A percentile compares a stretch with the other conserved stretches of the same genome.
These are phyloP conservation scores for Skeletonema grethae DNA, from an alignment of 108 stramenopile species.

Conservation along the genomic window DNA sequence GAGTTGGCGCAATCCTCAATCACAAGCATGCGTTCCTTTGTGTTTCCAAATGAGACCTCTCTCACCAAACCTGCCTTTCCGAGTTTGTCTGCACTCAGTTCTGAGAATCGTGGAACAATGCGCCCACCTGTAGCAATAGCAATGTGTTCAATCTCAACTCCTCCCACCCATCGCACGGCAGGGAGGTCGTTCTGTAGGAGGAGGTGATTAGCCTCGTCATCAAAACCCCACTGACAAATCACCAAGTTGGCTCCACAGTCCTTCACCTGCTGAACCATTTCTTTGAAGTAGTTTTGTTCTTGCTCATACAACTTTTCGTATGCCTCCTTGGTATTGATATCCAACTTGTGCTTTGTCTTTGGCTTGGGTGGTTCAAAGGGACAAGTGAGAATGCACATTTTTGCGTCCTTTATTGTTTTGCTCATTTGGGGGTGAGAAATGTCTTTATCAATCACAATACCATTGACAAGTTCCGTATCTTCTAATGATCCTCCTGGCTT, in stretches of 20 bases:
- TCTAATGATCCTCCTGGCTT: conserved; percentile 97
- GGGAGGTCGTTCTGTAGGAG: conserved; percentile 92
- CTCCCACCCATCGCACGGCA: conserved; percentile 98
- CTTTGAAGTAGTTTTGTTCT: conserved; percentile 96
- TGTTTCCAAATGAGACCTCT: conserved; percentile 96
- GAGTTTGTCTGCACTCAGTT: conserved; percentile 94
- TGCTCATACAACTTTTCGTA: conserved; percentile 93
- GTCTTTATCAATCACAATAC: conserved; percentile 99
- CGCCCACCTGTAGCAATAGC: conserved; percentile 99
- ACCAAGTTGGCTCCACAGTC: conserved; percentile 96
- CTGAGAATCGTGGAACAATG: conserved; percentile 96
- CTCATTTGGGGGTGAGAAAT: conserved; percentile 98
- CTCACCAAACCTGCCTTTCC: conserved; percentile 92
- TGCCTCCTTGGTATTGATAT: conserved; percentile 95
- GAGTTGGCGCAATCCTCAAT: conserved; percentile 96
- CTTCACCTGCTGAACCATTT: conserved; percentile 98
- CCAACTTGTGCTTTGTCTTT: conserved; percentile 99
- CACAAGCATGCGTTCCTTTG: conserved; percentile 95
- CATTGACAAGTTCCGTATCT: conserved; percentile 96
- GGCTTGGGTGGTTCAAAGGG: conserved; percentile 99
- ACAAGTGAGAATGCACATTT: conserved; percentile 96
- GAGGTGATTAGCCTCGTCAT: conserved; percentile 99
- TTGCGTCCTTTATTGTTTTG: conserved; percentile 91
- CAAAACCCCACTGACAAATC: conserved; percentile 99
- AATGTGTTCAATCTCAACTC: conserved; percentile 99